Evolutionary conservation across 495 filamentous ascomycete genomes (phyloP).

Genomic region (Cladorrhinum samala): DNA sequence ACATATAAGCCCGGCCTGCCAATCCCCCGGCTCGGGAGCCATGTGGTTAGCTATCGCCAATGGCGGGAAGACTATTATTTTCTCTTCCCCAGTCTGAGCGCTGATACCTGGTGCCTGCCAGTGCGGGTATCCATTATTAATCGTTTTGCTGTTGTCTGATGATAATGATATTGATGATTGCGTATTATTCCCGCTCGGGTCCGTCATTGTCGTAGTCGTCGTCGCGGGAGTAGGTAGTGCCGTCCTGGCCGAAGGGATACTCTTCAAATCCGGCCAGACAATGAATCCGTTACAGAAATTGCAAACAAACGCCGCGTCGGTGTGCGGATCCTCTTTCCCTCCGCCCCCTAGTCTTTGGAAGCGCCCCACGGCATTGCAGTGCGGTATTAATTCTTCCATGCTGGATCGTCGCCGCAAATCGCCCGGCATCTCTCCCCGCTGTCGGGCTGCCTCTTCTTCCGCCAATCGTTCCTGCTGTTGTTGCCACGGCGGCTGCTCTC

Average conservation of each 20-base stretch:
- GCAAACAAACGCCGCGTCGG: conserved; percentile 43
- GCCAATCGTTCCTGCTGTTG: conserved; percentile 7
- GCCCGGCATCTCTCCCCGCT: conserved; percentile 5
- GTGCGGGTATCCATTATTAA: conserved; percentile 20
- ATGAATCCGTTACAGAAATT: conserved; percentile 46
- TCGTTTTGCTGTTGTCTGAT: neutral
- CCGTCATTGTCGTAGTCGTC: no score
- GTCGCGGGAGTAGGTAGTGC: conserved; percentile 8
- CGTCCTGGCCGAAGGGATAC: conserved; percentile 33
- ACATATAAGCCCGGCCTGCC: conserved; percentile 37
- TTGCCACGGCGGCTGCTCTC: conserved; percentile 14
- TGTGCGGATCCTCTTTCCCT: conserved; percentile 1
- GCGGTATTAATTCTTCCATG: conserved; percentile 31
- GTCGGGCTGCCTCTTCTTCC: neutral
- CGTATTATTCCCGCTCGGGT: neutral
- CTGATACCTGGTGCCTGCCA: conserved; percentile 23
- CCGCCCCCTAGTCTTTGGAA: conserved; percentile 35
- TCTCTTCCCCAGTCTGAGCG: conserved; percentile 26
- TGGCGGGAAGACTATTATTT: conserved; percentile 42
- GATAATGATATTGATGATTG: neutral
- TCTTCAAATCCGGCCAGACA: conserved; percentile 40
- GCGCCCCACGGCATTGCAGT: conserved; percentile 33
- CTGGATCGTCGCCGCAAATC: conserved; percentile 9
- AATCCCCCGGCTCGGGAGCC: conserved; percentile 34
- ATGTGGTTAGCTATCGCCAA: conserved; percentile 46